phyloP scores from a whole-genome alignment of 441 rosid species.

The Omphalea diandra region DNA sequence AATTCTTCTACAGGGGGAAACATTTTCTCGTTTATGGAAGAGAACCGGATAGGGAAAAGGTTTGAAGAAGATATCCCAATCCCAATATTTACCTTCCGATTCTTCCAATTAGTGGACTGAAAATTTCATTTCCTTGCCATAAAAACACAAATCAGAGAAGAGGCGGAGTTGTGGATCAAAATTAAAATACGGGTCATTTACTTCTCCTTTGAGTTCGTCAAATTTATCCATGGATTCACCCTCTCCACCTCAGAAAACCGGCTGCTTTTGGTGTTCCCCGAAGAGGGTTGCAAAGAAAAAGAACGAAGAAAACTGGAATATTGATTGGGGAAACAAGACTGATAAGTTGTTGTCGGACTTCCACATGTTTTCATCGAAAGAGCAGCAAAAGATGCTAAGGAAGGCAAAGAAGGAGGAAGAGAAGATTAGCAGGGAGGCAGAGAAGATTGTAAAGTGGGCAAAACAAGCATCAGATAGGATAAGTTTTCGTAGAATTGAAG shows the following conservation, averaged over 20 bases:
- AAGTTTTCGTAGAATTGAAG: constrained; percentile 27
- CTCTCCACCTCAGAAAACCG: constrained; percentile 50
- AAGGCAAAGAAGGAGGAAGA: constrained; percentile 65
- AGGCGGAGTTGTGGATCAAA: constrained; percentile 20
- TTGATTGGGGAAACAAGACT: constrained; percentile 36
- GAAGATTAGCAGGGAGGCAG: constrained; percentile 62
- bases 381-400: constrained; percentile 48
- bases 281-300: constrained; percentile 37
- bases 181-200: constrained; percentile 20
- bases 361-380: constrained; percentile 49
- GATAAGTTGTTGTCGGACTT: constrained; percentile 54
- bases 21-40: constrained; percentile 12
- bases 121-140: constrained; percentile 12
- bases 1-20: constrained; percentile 14
- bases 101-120: constrained; percentile 12
- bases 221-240: constrained; percentile 35
- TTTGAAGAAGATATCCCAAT: constrained; percentile 21
- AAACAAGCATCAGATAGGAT: constrained; percentile 62
- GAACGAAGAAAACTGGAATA: constrained; percentile 31
- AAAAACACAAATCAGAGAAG: constrained; percentile 14
- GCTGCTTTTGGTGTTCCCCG: constrained; percentile 76
- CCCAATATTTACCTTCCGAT: background rate
- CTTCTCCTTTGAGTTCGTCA: constrained; percentile 30
- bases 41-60: constrained; percentile 27
- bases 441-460: constrained; percentile 60